Conservation (phyloP, 83 land plant species). For the Picea abies region DNA sequence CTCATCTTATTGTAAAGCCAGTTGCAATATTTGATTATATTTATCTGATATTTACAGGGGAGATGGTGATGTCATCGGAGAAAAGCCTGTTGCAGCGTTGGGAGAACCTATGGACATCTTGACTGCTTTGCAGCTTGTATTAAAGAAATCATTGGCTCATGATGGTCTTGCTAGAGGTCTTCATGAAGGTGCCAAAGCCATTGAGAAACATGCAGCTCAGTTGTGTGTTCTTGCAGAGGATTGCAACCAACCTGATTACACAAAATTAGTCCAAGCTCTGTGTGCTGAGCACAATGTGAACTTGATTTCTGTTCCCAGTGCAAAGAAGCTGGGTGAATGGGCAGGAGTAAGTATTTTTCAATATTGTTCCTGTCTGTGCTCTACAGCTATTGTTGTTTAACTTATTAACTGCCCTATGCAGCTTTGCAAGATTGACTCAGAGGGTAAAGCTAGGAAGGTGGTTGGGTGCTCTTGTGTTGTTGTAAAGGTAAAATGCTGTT, state of each 20-base stretch:
- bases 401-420: conserved; percentile 18
- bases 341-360: conserved; percentile 59
- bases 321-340: conserved; percentile 94
- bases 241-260: conserved; percentile 86
- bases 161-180: conserved; percentile 85
- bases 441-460: conserved; percentile 90
- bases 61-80: conserved; percentile 27
- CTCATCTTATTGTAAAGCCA: too few relatives aligned
- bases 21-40: too few relatives aligned
- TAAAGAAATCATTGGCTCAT: conserved; percentile 84
- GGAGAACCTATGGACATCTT: conserved; percentile 90
- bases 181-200: conserved; percentile 84
- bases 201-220: conserved; percentile 92
- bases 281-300: conserved; percentile 81
- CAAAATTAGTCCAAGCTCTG: conserved; percentile 78
- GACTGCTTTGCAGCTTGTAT: conserved; percentile 76
- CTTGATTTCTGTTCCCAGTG: conserved; percentile 79
- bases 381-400: not conserved
- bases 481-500: conserved; percentile 58
- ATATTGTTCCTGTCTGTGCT: not conserved
- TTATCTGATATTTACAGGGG: not conserved
- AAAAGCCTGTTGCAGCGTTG: conserved; percentile 43
- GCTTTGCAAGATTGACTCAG: conserved; percentile 94
- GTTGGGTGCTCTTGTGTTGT: conserved; percentile 95
- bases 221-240: conserved; percentile 89